Evolutionary conservation across 2,329 filamentous ascomycete species (phyloP).

Genomic region (Cladosporium sp.): DNA sequence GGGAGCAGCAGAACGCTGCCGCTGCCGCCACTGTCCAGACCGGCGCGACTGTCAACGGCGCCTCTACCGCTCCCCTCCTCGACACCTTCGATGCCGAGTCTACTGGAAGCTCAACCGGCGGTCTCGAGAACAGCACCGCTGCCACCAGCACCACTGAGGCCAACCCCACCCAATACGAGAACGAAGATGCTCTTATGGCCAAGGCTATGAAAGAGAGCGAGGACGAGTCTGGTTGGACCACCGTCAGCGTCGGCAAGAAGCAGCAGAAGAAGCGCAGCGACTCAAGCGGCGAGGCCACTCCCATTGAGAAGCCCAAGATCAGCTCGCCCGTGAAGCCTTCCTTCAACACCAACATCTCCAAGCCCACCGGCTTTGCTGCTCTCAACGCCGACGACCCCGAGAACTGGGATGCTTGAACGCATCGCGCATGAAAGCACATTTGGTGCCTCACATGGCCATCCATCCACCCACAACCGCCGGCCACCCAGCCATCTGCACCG

Average conservation of each 20-base stretch:
- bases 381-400: constrained; percentile 22
- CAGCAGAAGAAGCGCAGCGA: constrained; percentile 46
- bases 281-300: constrained; percentile 13
- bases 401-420: constrained; percentile 23
- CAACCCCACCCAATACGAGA: constrained; percentile 35
- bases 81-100: constrained; percentile 48
- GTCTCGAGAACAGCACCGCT: constrained; percentile 32
- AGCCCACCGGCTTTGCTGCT: constrained; percentile 22
- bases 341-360: constrained; percentile 13
- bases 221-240: constrained; percentile 55
- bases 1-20: constrained; percentile 39
- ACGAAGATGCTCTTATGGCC: constrained; percentile 58
- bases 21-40: constrained; percentile 18
- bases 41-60: constrained; percentile 16
- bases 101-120: constrained; percentile 36
- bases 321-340: constrained; percentile 13
- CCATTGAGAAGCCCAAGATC: constrained; percentile 13
- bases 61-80: constrained; percentile 33
- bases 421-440: background rate
- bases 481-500: no score
- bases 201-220: constrained; percentile 44
- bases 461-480: no score
- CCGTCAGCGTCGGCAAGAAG: constrained; percentile 53
- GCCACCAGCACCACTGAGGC: constrained; percentile 35
- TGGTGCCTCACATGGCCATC: no score